Conservation (phyloP, 257 asterid species). For the Jacaranda copaia region DNA sequence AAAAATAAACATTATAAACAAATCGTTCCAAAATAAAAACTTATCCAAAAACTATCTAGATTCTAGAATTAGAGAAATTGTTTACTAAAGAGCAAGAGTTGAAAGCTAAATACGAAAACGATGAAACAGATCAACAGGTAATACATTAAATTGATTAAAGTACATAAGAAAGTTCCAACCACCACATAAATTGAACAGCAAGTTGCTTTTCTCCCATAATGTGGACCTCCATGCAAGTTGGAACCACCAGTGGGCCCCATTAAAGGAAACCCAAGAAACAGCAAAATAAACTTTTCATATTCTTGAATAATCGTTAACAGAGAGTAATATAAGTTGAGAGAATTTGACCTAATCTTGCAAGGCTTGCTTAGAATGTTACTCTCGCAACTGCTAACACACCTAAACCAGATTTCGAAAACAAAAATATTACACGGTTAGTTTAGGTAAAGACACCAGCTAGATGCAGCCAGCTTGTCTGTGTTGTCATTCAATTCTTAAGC, state of each 20-base stretch:
- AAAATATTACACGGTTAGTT: not conserved
- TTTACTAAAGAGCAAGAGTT: too few relatives aligned
- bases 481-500: not conserved
- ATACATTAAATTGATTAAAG: constrained; percentile 12
- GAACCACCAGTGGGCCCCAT: constrained; percentile 33
- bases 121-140: not conserved
- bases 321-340: not conserved
- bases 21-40: too few relatives aligned
- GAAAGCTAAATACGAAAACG: not conserved
- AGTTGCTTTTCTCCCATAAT: constrained; percentile 46
- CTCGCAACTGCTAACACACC: constrained; percentile 35
- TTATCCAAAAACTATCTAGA: too few relatives aligned
- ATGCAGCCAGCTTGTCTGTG: not conserved
- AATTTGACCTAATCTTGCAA: constrained; percentile 34
- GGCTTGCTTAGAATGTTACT: constrained; percentile 39
- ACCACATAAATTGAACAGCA: constrained; percentile 35
- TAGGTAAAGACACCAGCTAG: constrained; percentile 5
- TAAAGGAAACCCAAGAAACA: constrained; percentile 6
- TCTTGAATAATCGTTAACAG: not conserved
- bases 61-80: too few relatives aligned
- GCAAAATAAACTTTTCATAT: too few relatives aligned
- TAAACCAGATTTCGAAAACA: constrained; percentile 29
- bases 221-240: constrained; percentile 13
- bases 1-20: too few relatives aligned
- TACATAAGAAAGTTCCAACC: constrained; percentile 39